Evolutionary conservation across 2,329 filamentous ascomycete species (phyloP), one percentile per base, ranked within the genome.

Genomic region (Colletotrichum aenigma): DNA sequence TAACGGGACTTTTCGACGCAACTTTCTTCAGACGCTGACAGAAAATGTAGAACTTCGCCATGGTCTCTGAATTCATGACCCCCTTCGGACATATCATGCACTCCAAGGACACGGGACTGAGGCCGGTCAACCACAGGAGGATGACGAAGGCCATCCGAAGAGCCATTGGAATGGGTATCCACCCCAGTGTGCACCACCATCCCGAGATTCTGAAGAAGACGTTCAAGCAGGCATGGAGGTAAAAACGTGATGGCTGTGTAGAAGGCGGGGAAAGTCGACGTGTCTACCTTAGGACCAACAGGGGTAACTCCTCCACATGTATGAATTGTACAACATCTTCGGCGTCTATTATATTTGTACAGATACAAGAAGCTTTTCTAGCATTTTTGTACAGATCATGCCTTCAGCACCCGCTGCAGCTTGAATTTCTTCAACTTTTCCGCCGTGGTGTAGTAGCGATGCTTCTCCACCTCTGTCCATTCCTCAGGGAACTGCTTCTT

Each of bases 101-200:
- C 83, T 89, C 91, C n/a, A 89, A 84, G 7, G 88, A 93, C 28
- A 98, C 96, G 0, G 95, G 95, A 16, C 88, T 99, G 76, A 91
- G 95, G 73, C 94, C 94, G 4, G 94, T 95, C 78, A 98, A 98
- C 88, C 97, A 99, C 88, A 91, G 97, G 79, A 96, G 94, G 86
- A 92, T 99, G 82, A 94, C 96, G 77, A 98, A 97, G 88, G 96
- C 97, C 69, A 94, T 99, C 80, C 90, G 97, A 78, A 91, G 97
- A 80, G 94, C 95, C 24, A 93, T 98, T 80, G 97, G 96, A 2
- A 90, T 98, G 82, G 97, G 97, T 18, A 88, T 98, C 76, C 96
- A 98, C 90, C 97, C 97, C 28, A 97, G 93, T 83, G 94, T 97
- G 71, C 95, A 99, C 87, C 88, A 89, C 78, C 97, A 99, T 86